Base-by-base conservation (phyloP, 352 stramenopile species). In the Paralagenidium karlingii region DNA sequence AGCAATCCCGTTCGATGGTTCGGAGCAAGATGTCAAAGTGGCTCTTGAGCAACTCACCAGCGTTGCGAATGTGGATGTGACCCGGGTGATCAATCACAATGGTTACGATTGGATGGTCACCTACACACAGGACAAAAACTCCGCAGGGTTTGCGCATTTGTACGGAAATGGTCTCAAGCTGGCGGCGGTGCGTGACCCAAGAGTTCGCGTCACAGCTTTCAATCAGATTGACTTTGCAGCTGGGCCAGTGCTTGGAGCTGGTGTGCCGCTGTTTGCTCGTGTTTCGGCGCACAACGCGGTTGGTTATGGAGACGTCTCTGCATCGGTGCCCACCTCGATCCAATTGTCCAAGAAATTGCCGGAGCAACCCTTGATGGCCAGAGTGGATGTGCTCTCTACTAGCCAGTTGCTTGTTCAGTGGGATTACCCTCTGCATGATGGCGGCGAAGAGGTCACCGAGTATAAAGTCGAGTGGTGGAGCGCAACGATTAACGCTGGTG, bases 91-190 rank as follows among this genome's bases (percentile, higher is more conserved):
- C 3, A 76, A 82, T 34, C 74, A 86, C 47, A 51, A 96, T 52
- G 84, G 90, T 38, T 95, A 67, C 49, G 68, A 88, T 36, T 97
- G 93, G 93, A 66, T 82, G 20, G 53, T 98, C 15, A 97, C 91
- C 5, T 96, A 96, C 51, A 51, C 82, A 34, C 38, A 51, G 38
- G 10, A 25, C 34, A 12, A 36, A 36, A 8, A 47, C 29, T 31
- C 3, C 21, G 18, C 21, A 15, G 20, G 43, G 31, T 59, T 59
- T 4, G 34, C 33, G 3, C 33, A n/a, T n/a, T n/a, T 85, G 5
- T 46, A 43, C 16, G 55, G 62, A 1, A 91, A 91, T 24, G 67
- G 67, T 5, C 56, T 59, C 30, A 45, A 58, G 2, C 46, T 90
- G 3, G 34, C 53, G 8, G 76, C 76, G 3, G 50, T 54, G 12